Conservation (phyloP, 2,329 filamentous ascomycete species). For the Penicillium sp. region DNA sequence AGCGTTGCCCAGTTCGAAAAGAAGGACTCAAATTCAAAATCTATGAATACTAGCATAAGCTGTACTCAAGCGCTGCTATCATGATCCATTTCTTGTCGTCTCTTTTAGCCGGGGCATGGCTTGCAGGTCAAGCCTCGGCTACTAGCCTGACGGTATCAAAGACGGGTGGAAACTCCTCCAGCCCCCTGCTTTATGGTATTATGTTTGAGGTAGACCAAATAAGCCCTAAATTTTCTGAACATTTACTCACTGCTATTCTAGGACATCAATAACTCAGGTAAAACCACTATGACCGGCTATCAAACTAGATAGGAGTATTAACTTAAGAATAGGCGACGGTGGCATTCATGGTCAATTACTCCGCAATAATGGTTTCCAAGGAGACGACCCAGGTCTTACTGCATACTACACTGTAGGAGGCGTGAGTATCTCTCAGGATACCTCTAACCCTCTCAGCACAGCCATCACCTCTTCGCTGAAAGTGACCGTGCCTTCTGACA, state of each 20-base stretch:
- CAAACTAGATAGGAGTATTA: neutral
- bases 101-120: neutral
- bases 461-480: slow-evolving; percentile 55
- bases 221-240: neutral
- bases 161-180: slow-evolving; percentile 39
- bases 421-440: slow-evolving; percentile 50
- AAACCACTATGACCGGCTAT: neutral
- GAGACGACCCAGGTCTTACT: slow-evolving; percentile 45
- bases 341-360: slow-evolving; percentile 72
- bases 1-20: neutral
- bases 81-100: neutral
- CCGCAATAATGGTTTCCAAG: slow-evolving; percentile 69
- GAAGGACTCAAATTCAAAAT: neutral
- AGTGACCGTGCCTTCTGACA: slow-evolving; percentile 25
- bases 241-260: slow-evolving; percentile 21
- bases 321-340: slow-evolving; percentile 58
- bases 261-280: slow-evolving; percentile 62
- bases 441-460: slow-evolving; percentile 51
- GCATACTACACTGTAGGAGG: slow-evolving; percentile 49
- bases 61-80: neutral
- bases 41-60: neutral
- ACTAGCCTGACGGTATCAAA: neutral
- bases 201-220: slow-evolving; percentile 39
- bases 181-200: slow-evolving; percentile 43
- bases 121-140: neutral